A percentile compares a stretch with the other conserved stretches of the same genome.
phyloP scores from a whole-genome alignment of 495 filamentous ascomycete genomes.

The Pyronema domesticum region DNA sequence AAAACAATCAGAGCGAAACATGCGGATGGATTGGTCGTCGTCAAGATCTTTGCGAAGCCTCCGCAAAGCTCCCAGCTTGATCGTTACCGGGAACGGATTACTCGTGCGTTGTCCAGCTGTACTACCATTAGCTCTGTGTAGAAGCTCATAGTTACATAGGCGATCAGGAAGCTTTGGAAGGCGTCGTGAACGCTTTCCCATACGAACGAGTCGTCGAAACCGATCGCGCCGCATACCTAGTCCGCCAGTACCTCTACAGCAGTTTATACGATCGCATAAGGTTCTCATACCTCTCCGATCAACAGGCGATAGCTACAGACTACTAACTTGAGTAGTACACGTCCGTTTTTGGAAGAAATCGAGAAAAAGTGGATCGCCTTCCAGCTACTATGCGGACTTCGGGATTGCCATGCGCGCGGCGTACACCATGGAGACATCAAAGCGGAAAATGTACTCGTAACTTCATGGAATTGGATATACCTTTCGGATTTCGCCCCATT shows the following conservation, averaged over 20 bases:
- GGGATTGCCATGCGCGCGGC: constrained; percentile 80
- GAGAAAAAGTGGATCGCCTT: constrained; percentile 99
- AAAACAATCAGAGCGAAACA: constrained; percentile 85
- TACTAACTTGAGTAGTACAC: constrained; percentile 40
- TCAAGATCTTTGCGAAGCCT: constrained; percentile 88
- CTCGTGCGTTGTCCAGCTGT: constrained; percentile 12
- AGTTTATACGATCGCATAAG: constrained; percentile 92
- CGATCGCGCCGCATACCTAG: constrained; percentile 72
- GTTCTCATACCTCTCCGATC: constrained; percentile 24
- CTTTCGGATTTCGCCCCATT: constrained; percentile 91
- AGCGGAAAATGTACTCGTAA: constrained; percentile 88
- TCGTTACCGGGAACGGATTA: constrained; percentile 17
- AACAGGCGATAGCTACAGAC: not conserved
- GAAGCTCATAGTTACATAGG: constrained; percentile 32
- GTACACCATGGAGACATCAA: constrained; percentile 98
- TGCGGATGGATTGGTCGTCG: constrained; percentile 73
- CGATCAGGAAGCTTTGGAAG: constrained; percentile 59
- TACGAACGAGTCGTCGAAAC: constrained; percentile 87
- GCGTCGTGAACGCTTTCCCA: constrained; percentile 77
- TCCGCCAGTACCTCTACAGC: constrained; percentile 92
- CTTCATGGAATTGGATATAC: constrained; percentile 99
- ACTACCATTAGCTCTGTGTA: not conserved
- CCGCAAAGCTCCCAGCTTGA: constrained; percentile 31
- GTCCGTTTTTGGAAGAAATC: constrained; percentile 92
- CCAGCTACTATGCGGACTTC: constrained; percentile 78